Evolutionary conservation across 345 rosid species (phyloP), one percentile per base, ranked within the genome.

Genomic region (Citrus reticulata): DNA sequence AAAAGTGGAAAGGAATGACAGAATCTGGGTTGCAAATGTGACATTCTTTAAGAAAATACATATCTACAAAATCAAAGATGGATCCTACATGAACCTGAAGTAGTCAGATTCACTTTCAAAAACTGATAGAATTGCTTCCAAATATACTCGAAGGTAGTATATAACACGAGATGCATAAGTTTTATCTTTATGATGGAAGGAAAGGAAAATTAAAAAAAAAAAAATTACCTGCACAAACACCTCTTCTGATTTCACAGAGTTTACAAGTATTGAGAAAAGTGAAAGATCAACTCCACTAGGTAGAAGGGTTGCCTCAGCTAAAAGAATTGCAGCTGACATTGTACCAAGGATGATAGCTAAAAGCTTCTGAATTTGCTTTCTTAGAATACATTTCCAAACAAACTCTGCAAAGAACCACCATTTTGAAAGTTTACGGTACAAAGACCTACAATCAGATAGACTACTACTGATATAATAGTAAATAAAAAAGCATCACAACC

Each of bases 261-360:
- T 91, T 55, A 97, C 88, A 68, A 97, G 93, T 80, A 97, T 86
- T 27, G 98, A 97, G 85, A 97, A 92, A 72, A 97, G 98, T 62
- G 99, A 97, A 29, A 94, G 91, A 81, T 97, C 91, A 84, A 93
- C 89, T 57, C 86, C 91, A 79, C 89, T 86, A 20, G 88, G 92
- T 70, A 97, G 90, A 60, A 97, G 89, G 77, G 97, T 97, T 64
- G 98, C 98, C 85, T 97, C 99, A 46, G 99, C 99, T 74, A 97
- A 89, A 80, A 97, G 98, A 90, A 94, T 94, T 73, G 98, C 98
- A 42, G 87, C 98, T 9, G 99, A 93, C 95, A 97, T 94, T 60
- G 88, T 79, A 46, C 95, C 95, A 59, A 91, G 89, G 59, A 90
- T 39, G 63, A 93, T 69, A 62, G 99, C 99, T 78, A 90, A 88